Base-by-base conservation (phyloP, 2,329 filamentous ascomycete species). In the Arthrobotrys sphaeroides region DNA sequence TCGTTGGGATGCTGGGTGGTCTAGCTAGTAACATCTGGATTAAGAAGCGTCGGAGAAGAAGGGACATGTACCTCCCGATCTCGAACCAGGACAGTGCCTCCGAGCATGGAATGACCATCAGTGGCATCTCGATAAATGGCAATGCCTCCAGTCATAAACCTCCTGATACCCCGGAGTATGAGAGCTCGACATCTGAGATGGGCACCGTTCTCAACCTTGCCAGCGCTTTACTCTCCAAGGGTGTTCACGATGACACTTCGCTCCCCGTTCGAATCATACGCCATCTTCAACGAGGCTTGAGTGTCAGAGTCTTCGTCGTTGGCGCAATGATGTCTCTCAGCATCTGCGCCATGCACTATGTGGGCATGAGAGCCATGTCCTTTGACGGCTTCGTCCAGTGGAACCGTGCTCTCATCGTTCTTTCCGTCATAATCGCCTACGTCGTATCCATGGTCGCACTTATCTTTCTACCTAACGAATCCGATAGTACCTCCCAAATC, bases 21-120 rank as follows among this genome's bases (percentile, higher is more conserved):
- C 66, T 77, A 18, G 16, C 66, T 3, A 70, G 65, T 51, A 77
- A 77, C 26, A 77, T 77, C 59, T 77, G 65, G 65, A 77, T 70
- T 31, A 77, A 72, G 66, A 75, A 59, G n/a, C 45, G 72, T 4
- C 47, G 16, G 10, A 33, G 64, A 45, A 51, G 64, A 53, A 28
- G 20, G 13, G 72, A 75, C 42, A 75, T 69, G 57, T 75, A 75
- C 33, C 57, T 69, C 33, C 72, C 72, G 1, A 75, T 75, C 9
- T 57, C 72, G 12, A 75, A 65, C 40, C 36, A 62, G 18, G 72
- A 75, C 42, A 65, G 6, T 16, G 22, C 38, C n/a, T 69, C 64
- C 10, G 72, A 69, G 31, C 45, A 74, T 24, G 70, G 61, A 9
- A 62, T 62, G 61, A 53, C 55, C 26, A 45, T 73, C 22, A 55